Percentiles rank a stretch among this genome's conserved stretches.
phyloP scores from a whole-genome alignment of 192 early-diverging fungal species.

The Gamsiella multidivaricata region DNA sequence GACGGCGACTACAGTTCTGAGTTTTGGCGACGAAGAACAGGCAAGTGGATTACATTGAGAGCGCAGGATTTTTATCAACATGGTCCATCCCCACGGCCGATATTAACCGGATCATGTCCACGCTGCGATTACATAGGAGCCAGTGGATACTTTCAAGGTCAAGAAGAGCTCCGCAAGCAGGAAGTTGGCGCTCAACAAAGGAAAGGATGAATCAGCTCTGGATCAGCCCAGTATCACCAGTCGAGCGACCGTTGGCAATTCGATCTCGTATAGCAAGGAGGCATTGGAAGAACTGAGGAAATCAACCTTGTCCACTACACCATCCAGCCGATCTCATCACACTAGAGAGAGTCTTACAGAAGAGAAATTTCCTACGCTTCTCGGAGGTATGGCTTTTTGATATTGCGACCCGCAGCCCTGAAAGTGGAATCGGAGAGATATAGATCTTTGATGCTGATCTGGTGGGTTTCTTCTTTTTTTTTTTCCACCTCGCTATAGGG shows the following conservation, averaged over 20 bases:
- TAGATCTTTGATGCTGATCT: not conserved
- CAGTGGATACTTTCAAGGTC: conserved; percentile 56
- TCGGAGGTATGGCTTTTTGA: conserved; percentile 45
- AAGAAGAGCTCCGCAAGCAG: conserved; percentile 60
- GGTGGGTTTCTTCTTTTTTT: not conserved
- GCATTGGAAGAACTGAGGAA: conserved; percentile 47
- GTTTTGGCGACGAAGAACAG: conserved; percentile 49
- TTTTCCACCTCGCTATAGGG: conserved; percentile 4
- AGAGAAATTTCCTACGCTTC: conserved; percentile 57
- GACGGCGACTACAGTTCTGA: conserved; percentile 16
- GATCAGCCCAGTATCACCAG: conserved; percentile 25
- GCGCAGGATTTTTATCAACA: too few species aligned
- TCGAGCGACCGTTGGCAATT: conserved; percentile 34
- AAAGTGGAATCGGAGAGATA: not conserved
- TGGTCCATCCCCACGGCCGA: not conserved
- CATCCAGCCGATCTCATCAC: conserved; percentile 17
- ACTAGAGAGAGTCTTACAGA: conserved; percentile 41
- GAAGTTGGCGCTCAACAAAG: conserved; percentile 27
- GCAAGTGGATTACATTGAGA: not conserved
- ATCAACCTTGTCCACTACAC: conserved; percentile 49
- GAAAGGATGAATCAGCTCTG: conserved; percentile 18
- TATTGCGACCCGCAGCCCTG: not conserved
- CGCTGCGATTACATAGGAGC: conserved; percentile 29
- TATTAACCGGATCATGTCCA: not conserved
- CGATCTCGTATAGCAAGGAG: conserved; percentile 51